Conservation (phyloP, 768 basidiomycete species). For the Lanmaoa pseudosensibilis region DNA sequence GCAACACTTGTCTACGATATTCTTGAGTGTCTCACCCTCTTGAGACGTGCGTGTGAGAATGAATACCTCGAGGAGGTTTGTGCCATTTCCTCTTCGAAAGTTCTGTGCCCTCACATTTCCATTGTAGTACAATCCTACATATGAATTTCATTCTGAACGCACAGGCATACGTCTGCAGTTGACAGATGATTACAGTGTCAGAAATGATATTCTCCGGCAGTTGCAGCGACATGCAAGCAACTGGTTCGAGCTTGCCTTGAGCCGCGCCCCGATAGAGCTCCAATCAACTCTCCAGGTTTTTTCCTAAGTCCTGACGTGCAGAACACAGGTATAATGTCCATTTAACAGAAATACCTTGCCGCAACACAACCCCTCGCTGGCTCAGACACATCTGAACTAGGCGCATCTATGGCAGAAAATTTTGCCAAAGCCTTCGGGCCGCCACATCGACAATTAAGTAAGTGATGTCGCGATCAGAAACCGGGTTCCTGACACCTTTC, state of each 20-base stretch:
- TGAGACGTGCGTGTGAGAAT: constrained; percentile 86
- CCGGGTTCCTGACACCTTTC: constrained; percentile 1
- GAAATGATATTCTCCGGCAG: constrained; percentile 80
- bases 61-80: constrained; percentile 88
- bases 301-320: background rate
- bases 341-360: constrained; percentile 81
- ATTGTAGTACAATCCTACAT: constrained; percentile 82
- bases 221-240: constrained; percentile 69
- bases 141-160: constrained; percentile 79
- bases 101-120: background rate
- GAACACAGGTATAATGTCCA: background rate
- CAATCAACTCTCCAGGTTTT: constrained; percentile 85
- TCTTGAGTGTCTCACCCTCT: constrained; percentile 85
- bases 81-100: background rate
- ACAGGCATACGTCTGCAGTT: constrained; percentile 74
- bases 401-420: constrained; percentile 84
- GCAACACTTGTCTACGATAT: constrained; percentile 83
- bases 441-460: constrained; percentile 74
- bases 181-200: constrained; percentile 80
- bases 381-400: constrained; percentile 82
- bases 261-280: constrained; percentile 87
- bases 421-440: constrained; percentile 82
- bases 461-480: constrained; percentile 21
- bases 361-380: constrained; percentile 66
- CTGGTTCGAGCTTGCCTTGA: constrained; percentile 88